Base-by-base conservation (phyloP, 2,329 filamentous ascomycete genomes). In the Stylonectria norvegica region DNA sequence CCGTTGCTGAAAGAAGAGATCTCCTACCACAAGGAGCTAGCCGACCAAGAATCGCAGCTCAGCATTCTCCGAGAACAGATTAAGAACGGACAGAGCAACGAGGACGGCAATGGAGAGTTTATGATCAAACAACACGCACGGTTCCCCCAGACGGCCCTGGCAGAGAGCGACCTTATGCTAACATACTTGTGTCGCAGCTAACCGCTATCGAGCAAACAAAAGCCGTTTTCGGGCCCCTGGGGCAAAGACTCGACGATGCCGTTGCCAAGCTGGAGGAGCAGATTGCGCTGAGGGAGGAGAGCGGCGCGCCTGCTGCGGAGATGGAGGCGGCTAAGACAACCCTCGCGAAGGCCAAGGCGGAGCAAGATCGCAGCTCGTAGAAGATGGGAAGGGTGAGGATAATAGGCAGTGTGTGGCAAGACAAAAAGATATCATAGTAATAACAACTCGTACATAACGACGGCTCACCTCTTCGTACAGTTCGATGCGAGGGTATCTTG, bases 1-100 rank as follows among this genome's bases (percentile, higher is more conserved):
- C 56, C 88, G 93, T 79, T 97, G 34, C 79, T 95, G 52, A 96
- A 95, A 67, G 93, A 98, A 66, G 88, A 96, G 65, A 73, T 78
- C 27, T 91, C 84, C 56, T 97, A 98, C 70, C 85, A 90, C 72
- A 85, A 85, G 61, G 93, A 98, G 65, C 76, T 90, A 15, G 71
- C 77, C 49, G 73, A 83, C 50, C 90, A 97, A 62, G 75, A 86
- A 55, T 75, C 77, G 46, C 79, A 85, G 41, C 77, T 94, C 49
- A 69, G 77, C 62, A 79, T 81, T 61, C 74, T 95, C 14, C 75
- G 83, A 62, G 70, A 73, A 31, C 80, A 85, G 53, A 63, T 79
- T 20, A 63, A 71, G 29, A 64, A 59, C n/a, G 68, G 65, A 18
- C 63, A 66, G 4, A 68, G 64, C 12, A 72, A 77, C 38, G 75